A percentile compares a stretch with the other conserved stretches of the same genome.
phyloP scores from a whole-genome alignment of 805 yeast species.

The Blastobotrys chiropterorum region DNA sequence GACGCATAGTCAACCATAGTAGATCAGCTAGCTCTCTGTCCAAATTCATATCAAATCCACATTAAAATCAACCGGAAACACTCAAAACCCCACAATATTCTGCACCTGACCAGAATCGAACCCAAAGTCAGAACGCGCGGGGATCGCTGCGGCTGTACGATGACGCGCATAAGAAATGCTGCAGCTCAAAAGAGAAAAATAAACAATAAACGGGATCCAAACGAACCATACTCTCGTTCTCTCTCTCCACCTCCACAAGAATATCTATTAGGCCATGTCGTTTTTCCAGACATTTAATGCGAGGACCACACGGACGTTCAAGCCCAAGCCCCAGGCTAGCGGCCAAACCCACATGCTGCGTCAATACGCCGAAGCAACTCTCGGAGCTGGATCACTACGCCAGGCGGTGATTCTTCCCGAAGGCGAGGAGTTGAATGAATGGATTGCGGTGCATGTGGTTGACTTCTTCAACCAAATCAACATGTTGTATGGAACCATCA shows the following conservation, averaged over 20 bases:
- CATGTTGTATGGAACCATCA: slow-evolving; percentile 92
- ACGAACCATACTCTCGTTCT: too few relatives aligned
- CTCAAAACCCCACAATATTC: too few relatives aligned
- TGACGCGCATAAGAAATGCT: not conserved
- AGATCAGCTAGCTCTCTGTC: too few relatives aligned
- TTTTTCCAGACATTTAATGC: slow-evolving; percentile 21
- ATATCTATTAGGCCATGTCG: slow-evolving; percentile 9
- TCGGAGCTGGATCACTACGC: slow-evolving; percentile 85
- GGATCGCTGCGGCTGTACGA: not conserved
- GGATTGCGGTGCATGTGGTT: slow-evolving; percentile 97
- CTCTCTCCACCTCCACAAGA: not conserved
- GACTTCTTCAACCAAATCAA: slow-evolving; percentile 94
- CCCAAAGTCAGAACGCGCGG: not conserved
- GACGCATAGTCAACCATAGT: too few relatives aligned
- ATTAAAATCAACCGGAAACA: too few relatives aligned
- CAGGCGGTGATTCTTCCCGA: slow-evolving; percentile 92
- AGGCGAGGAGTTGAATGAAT: slow-evolving; percentile 86
- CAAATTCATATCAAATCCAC: too few relatives aligned
- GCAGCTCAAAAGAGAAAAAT: not conserved
- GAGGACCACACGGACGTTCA: slow-evolving; percentile 32
- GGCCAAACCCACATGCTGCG: slow-evolving; percentile 44
- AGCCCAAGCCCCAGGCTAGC: slow-evolving; percentile 27
- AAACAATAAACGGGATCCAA: too few relatives aligned
- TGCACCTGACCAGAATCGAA: too few relatives aligned
- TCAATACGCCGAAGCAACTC: slow-evolving; percentile 86